These are phyloP conservation scores for Haplosporangium sp. DNA, from an alignment of 371 early-diverging fungal species.

Conservation along the genomic window DNA sequence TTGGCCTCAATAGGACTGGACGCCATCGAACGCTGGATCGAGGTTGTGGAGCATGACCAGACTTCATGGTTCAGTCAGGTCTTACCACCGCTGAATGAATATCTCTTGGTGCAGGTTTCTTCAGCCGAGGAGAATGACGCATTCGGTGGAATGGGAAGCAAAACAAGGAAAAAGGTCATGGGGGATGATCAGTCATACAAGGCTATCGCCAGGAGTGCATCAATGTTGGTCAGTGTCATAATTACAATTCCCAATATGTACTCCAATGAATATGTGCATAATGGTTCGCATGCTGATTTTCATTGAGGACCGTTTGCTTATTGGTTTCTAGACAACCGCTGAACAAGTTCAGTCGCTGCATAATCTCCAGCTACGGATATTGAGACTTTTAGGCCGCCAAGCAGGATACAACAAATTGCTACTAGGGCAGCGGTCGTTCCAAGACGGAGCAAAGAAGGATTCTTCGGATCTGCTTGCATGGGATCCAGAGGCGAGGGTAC, in stretches of 20 bases:
- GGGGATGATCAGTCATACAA: slow-evolving; percentile 11
- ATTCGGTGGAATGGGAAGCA: background rate
- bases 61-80: slow-evolving; percentile 53
- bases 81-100: slow-evolving; percentile 75
- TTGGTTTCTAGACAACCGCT: slow-evolving; percentile 12
- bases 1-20: slow-evolving; percentile 73
- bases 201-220: slow-evolving; percentile 16
- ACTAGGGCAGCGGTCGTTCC: slow-evolving; percentile 56
- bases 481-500: slow-evolving; percentile 66
- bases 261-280: background rate
- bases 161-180: slow-evolving; percentile 10
- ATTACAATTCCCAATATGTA: too few species aligned
- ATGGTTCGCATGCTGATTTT: too few species aligned
- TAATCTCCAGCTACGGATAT: slow-evolving; percentile 70
- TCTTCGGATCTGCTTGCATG: slow-evolving; percentile 62
- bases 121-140: slow-evolving; percentile 28
- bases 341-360: slow-evolving; percentile 52
- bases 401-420: slow-evolving; percentile 72
- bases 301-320: background rate
- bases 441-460: slow-evolving; percentile 12
- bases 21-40: slow-evolving; percentile 69
- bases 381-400: slow-evolving; percentile 74
- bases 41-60: slow-evolving; percentile 42
- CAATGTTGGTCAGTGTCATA: slow-evolving; percentile 11
- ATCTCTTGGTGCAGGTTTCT: slow-evolving; percentile 67